A percentile compares a stretch with the other conserved stretches of the same genome.
Conservation (phyloP, 1,139 yeast species). For the Yamadazyma dushanensis region DNA sequence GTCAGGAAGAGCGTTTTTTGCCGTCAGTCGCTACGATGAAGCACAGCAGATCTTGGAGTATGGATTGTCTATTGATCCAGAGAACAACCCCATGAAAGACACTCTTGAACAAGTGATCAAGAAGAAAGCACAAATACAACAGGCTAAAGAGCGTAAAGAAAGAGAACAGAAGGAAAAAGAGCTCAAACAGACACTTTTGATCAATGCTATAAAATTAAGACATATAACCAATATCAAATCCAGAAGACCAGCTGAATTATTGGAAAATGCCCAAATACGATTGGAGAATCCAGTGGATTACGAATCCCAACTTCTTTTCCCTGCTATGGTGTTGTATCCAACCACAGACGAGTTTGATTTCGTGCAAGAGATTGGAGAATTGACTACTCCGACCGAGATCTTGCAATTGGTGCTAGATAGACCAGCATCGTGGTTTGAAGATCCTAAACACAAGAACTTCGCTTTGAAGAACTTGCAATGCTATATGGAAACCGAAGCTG, state of each 20-base stretch:
- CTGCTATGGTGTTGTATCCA: conserved; percentile 82
- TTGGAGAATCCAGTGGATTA: conserved; percentile 73
- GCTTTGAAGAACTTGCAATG: conserved; percentile 61
- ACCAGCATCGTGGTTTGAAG: conserved; percentile 71
- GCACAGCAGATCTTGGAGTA: conserved; percentile 66
- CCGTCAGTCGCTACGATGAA: conserved; percentile 69
- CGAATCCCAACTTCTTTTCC: conserved; percentile 76
- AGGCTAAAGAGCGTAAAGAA: conserved; percentile 30
- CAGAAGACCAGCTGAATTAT: conserved; percentile 48
- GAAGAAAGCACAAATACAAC: conserved; percentile 37
- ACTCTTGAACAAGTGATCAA: conserved; percentile 39
- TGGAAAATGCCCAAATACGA: conserved; percentile 48
- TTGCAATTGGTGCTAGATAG: conserved; percentile 58
- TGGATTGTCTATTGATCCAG: conserved; percentile 60
- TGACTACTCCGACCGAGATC: conserved; percentile 60
- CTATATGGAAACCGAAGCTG: conserved; percentile 77
- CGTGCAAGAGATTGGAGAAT: conserved; percentile 70
- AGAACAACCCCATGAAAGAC: conserved; percentile 53
- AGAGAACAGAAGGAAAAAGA: conserved; percentile 32
- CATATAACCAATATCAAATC: conserved; percentile 51
- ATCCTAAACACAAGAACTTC: conserved; percentile 62
- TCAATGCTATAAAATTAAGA: conserved; percentile 57
- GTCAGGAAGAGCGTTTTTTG: conserved; percentile 77
- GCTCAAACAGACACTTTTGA: conserved; percentile 37
- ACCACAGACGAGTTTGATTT: conserved; percentile 83